These are phyloP conservation scores for Sugiyamaella xylanicola DNA, from an alignment of 1,139 yeast species.

Conservation along the genomic window DNA sequence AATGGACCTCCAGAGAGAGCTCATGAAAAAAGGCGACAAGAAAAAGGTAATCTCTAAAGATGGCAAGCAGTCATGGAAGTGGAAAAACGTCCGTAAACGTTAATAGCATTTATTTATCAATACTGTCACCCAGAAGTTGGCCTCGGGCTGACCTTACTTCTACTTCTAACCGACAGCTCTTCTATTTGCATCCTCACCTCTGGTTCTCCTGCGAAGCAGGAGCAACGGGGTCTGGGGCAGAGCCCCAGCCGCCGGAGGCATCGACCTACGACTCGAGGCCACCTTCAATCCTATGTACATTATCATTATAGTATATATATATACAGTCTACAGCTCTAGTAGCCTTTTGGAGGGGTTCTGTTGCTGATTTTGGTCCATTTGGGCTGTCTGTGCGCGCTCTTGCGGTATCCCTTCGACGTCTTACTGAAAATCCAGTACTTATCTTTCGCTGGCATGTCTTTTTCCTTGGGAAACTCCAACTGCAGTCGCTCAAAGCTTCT, in stretches of 20 bases:
- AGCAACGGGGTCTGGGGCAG: neutral
- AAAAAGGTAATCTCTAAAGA: slow-evolving; percentile 66
- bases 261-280: too few relatives aligned
- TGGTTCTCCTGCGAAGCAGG: neutral
- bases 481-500: slow-evolving; percentile 57
- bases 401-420: slow-evolving; percentile 76
- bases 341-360: slow-evolving; percentile 78
- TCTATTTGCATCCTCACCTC: too few relatives aligned
- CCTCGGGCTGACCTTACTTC: too few relatives aligned
- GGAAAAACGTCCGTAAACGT: slow-evolving; percentile 84
- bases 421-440: slow-evolving; percentile 86
- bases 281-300: too few relatives aligned
- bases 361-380: slow-evolving; percentile 87
- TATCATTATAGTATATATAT: neutral
- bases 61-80: slow-evolving; percentile 75
- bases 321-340: slow-evolving; percentile 45
- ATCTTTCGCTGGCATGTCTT: slow-evolving; percentile 76
- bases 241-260: neutral
- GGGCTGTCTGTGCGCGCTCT: slow-evolving; percentile 73
- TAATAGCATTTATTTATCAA: slow-evolving; percentile 35
- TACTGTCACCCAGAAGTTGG: too few relatives aligned
- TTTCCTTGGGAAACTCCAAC: slow-evolving; percentile 69
- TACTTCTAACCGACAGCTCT: too few relatives aligned
- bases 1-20: slow-evolving; percentile 76
- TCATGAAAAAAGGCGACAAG: slow-evolving; percentile 88